These are phyloP conservation scores for Trifolium subterraneum DNA, from an alignment of 306 rosid species.

Conservation along the genomic window DNA sequence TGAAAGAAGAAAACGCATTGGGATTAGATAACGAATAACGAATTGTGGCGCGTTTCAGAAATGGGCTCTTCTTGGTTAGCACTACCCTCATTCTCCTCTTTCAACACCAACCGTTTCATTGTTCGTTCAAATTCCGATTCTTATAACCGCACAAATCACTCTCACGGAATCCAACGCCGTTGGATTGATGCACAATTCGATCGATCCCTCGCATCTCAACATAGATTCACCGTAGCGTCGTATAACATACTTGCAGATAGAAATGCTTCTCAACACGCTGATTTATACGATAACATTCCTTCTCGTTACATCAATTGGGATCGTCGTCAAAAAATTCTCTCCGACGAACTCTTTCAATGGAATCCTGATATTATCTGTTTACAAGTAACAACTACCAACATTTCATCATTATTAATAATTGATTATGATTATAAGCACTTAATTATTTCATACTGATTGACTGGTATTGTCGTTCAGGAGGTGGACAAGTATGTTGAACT, in stretches of 20 bases:
- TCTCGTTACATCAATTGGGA: constrained; percentile 64
- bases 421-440: not conserved
- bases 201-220: constrained; percentile 60
- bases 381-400: constrained; percentile 60
- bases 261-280: constrained; percentile 70
- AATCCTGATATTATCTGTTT: constrained; percentile 76
- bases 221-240: constrained; percentile 73
- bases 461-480: constrained; percentile 54
- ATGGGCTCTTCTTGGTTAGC: no score
- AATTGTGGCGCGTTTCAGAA: no score
- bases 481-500: constrained; percentile 83
- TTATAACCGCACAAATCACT: not conserved
- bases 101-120: no score
- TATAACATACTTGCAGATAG: constrained; percentile 77
- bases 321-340: constrained; percentile 65
- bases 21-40: no score
- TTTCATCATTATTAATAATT: not conserved
- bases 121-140: no score
- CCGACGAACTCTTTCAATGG: constrained; percentile 65
- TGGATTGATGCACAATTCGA: constrained; percentile 63
- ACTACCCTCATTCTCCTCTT: no score
- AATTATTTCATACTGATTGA: not conserved
- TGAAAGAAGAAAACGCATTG: no score
- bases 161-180: constrained; percentile 57
- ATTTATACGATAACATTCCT: constrained; percentile 74